These are phyloP conservation scores for Colletotrichum simmondsii DNA, from an alignment of 2,329 filamentous ascomycete genomes.

Conservation along the genomic window DNA sequence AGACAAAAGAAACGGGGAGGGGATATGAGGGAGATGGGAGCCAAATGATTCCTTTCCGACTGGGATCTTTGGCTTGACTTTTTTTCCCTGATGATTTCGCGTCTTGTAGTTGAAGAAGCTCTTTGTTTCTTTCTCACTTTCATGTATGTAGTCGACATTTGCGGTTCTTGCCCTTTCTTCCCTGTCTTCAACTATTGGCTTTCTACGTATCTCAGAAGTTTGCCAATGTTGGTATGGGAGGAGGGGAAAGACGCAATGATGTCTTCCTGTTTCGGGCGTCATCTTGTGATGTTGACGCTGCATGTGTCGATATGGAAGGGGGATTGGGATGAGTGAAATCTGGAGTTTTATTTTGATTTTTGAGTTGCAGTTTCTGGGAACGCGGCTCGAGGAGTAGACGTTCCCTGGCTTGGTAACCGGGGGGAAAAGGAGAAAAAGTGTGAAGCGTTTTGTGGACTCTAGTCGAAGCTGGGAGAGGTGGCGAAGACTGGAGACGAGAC, in stretches of 20 bases:
- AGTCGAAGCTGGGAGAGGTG: background rate
- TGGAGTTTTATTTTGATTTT: background rate
- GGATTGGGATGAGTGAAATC: background rate
- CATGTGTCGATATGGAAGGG: background rate
- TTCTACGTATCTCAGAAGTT: background rate
- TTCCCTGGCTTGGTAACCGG: background rate
- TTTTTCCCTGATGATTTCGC: constrained; percentile 5
- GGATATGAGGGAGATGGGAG: background rate
- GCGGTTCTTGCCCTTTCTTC: background rate
- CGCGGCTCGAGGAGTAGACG: background rate
- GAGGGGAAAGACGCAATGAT: background rate
- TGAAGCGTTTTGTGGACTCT: background rate
- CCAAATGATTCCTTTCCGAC: background rate
- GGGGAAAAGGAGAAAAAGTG: too few relatives aligned
- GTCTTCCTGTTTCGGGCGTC: background rate
- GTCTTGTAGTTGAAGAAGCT: constrained; percentile 1
- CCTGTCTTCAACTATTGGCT: background rate
- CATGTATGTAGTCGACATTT: constrained; percentile 23
- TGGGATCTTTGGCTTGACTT: background rate
- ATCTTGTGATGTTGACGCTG: background rate
- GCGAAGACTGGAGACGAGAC: background rate
- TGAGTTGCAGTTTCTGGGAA: background rate
- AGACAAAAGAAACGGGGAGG: constrained; percentile 1
- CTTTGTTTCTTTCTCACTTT: background rate
- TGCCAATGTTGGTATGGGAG: background rate